phyloP scores from a whole-genome alignment of 2,329 filamentous ascomycete species.

The Daldinia sp. region DNA sequence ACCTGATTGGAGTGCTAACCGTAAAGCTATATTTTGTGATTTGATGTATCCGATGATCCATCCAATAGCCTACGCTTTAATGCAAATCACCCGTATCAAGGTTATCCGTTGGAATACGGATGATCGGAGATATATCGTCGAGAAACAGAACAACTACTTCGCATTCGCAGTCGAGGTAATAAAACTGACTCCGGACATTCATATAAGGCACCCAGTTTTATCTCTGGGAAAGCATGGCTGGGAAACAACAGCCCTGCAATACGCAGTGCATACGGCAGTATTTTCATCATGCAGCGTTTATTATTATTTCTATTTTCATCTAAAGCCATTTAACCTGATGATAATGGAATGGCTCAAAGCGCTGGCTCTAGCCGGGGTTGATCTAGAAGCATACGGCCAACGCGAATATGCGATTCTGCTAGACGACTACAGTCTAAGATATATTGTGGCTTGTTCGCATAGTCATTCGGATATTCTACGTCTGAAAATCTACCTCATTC shows the following conservation, averaged over 20 bases:
- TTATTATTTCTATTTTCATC: background rate
- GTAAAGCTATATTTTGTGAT: background rate
- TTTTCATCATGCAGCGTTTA: no score
- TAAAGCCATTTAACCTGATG: no score
- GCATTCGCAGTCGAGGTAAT: background rate
- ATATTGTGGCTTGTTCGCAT: no score
- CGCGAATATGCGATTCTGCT: constrained; percentile 18
- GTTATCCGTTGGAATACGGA: no score
- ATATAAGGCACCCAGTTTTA: background rate
- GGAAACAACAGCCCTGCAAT: background rate
- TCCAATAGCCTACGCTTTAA: background rate
- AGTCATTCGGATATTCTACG: no score
- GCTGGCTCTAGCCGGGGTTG: constrained; percentile 16
- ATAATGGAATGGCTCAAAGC: constrained; percentile 18
- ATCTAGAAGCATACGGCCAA: constrained; percentile 23
- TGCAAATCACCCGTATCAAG: no score
- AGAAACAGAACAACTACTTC: background rate
- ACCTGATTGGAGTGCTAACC: constrained; percentile 27
- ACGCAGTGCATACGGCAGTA: no score
- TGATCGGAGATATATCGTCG: no score
- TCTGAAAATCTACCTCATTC: constrained; percentile 3
- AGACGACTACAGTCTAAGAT: no score
- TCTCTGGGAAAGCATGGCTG: background rate
- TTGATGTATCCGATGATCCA: background rate
- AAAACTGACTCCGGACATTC: background rate